phyloP scores from a whole-genome alignment of 257 asterid genomes.

The Haberlea rhodopensis region DNA sequence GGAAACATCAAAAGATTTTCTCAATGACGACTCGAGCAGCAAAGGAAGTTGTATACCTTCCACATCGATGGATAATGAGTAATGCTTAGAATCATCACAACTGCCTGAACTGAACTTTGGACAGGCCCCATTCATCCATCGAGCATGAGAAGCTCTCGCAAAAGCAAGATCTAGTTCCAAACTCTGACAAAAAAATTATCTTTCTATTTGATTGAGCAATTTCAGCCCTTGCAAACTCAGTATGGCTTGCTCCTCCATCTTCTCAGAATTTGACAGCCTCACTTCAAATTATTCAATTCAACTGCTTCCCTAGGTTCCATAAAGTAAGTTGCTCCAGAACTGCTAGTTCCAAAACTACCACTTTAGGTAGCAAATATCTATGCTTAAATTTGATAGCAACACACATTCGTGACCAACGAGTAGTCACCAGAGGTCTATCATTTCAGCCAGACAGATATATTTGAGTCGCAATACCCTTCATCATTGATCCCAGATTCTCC shows the following conservation, averaged over 20 bases:
- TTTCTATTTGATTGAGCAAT: constrained; percentile 49
- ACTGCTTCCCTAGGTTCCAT: constrained; percentile 89
- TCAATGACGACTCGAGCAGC: constrained; percentile 67
- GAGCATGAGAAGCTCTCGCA: constrained; percentile 95
- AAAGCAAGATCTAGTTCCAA: constrained; percentile 80
- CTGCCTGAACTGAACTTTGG: constrained; percentile 53
- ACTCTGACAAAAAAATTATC: constrained; percentile 60
- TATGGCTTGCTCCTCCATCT: constrained; percentile 72
- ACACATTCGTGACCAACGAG: constrained; percentile 87
- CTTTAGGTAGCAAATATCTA: constrained; percentile 64
- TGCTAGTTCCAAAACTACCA: constrained; percentile 68
- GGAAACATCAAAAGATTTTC: too few species aligned
- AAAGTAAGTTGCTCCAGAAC: constrained; percentile 90
- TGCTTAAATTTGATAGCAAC: constrained; percentile 69
- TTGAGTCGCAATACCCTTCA: constrained; percentile 57
- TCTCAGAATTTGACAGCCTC: constrained; percentile 71
- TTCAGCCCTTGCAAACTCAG: constrained; percentile 78
- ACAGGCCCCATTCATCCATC: constrained; percentile 68
- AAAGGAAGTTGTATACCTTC: constrained; percentile 74
- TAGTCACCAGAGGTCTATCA: constrained; percentile 71
- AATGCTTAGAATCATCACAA: constrained; percentile 30
- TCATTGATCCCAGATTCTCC: constrained; percentile 65
- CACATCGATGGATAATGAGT: constrained; percentile 48
- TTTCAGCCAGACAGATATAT: constrained; percentile 81
- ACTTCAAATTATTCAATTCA: constrained; percentile 88